A percentile compares a stretch with the other conserved stretches of the same genome.
These are phyloP conservation scores for Mollisiaceae sp. DNA, from an alignment of 2,329 filamentous ascomycete genomes.

Conservation along the genomic window DNA sequence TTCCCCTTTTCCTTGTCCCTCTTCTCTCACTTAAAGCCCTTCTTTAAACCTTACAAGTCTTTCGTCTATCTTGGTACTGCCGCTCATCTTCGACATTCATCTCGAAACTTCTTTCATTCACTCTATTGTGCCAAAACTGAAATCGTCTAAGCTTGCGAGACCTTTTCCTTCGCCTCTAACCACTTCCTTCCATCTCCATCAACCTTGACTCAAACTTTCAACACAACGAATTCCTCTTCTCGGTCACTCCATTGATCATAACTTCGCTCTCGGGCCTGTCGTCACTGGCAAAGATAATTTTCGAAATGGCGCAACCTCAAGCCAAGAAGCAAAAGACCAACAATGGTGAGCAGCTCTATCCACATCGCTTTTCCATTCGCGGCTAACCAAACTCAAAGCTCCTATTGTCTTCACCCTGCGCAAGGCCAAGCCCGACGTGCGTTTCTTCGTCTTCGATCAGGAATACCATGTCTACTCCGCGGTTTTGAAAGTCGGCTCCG, in stretches of 20 bases:
- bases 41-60: too few relatives aligned
- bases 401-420: slow-evolving; percentile 17
- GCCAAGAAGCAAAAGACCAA: slow-evolving; percentile 10
- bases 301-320: background rate
- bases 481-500: slow-evolving; percentile 10
- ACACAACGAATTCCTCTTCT: background rate
- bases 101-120: too few relatives aligned
- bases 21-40: too few relatives aligned
- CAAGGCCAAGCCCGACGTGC: slow-evolving; percentile 15
- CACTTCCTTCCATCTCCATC: background rate
- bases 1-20: too few relatives aligned
- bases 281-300: background rate
- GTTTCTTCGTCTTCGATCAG: slow-evolving; percentile 18
- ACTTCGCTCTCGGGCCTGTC: background rate
- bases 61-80: too few relatives aligned
- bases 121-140: too few relatives aligned
- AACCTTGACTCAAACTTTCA: background rate
- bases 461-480: slow-evolving; percentile 19
- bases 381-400: background rate
- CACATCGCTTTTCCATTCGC: background rate
- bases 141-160: too few relatives aligned
- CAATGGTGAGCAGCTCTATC: background rate
- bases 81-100: too few relatives aligned
- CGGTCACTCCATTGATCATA: background rate
- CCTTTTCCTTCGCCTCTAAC: too few relatives aligned